phyloP scores from a whole-genome alignment of 1,284 basidiomycete species.

The Ustilago crameri region DNA sequence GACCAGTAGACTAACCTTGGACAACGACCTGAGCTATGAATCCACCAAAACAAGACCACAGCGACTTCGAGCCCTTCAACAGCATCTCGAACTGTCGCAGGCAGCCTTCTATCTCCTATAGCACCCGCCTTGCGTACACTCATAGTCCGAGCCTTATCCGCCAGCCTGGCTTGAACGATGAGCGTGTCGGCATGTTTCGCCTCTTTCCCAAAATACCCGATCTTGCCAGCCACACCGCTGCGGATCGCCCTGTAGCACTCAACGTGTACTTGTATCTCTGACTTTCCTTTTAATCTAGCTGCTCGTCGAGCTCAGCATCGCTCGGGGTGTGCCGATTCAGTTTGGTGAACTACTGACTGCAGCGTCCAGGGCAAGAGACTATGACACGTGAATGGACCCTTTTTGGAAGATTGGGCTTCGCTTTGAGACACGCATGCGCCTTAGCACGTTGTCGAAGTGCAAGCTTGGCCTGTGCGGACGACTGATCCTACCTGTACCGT shows the following conservation, averaged over 20 bases:
- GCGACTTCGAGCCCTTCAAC: slow-evolving; percentile 35
- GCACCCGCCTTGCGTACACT: background rate
- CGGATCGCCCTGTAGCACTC: slow-evolving; percentile 35
- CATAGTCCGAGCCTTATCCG: background rate
- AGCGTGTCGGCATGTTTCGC: background rate
- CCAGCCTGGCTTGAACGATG: background rate
- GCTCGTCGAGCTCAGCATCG: background rate
- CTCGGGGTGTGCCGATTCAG: background rate
- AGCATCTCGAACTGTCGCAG: slow-evolving; percentile 26
- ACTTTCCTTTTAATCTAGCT: background rate
- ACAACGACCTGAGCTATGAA: too few species aligned
- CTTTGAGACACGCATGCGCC: background rate
- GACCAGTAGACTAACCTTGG: too few species aligned
- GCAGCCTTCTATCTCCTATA: background rate
- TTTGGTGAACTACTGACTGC: too few species aligned
- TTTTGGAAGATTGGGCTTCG: slow-evolving; percentile 1
- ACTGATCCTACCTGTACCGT: too few species aligned
- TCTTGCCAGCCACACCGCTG: slow-evolving; percentile 3
- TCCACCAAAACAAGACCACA: slow-evolving; percentile 18
- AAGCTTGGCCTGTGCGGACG: background rate
- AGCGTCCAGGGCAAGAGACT: too few species aligned
- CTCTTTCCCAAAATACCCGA: slow-evolving; percentile 21
- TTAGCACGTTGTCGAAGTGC: background rate
- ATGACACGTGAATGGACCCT: slow-evolving; percentile 5
- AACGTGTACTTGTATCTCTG: slow-evolving; percentile 43